These are phyloP conservation scores for Kwoniella botswanensis DNA, from an alignment of 768 basidiomycete genomes.

Conservation along the genomic window DNA sequence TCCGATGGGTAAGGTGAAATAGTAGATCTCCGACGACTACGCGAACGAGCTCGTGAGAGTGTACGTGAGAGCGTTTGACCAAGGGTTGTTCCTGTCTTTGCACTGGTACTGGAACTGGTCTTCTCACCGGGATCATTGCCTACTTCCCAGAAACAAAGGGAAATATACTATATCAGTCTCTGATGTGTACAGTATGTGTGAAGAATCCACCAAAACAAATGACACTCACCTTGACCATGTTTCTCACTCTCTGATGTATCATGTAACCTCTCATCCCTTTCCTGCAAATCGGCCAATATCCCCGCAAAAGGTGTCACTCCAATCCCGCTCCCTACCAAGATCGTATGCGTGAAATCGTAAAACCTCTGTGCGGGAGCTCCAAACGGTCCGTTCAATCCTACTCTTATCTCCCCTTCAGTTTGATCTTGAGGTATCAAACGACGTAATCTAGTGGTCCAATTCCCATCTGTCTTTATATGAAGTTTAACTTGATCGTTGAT, in stretches of 20 bases:
- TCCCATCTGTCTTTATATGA: conserved; percentile 41
- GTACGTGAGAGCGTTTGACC: conserved; percentile 21
- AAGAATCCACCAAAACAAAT: no score
- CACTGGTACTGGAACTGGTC: background rate
- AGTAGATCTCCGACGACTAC: background rate
- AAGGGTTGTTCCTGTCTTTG: background rate
- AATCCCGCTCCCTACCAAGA: conserved; percentile 35
- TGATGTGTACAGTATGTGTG: no score
- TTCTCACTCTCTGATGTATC: conserved; percentile 13
- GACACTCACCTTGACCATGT: background rate
- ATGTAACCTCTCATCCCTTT: conserved; percentile 22
- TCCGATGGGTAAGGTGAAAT: conserved; percentile 19
- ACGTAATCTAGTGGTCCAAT: conserved; percentile 24
- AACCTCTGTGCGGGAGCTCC: conserved; percentile 39
- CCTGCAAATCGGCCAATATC: conserved; percentile 37
- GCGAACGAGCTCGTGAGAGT: conserved; percentile 1
- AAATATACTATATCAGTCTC: no score
- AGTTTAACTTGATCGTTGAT: conserved; percentile 18
- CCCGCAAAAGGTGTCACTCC: conserved; percentile 41
- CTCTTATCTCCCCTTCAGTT: conserved; percentile 14
- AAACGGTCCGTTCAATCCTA: conserved; percentile 38
- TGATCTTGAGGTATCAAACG: background rate
- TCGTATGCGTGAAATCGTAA: conserved; percentile 38
- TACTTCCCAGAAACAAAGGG: no score
- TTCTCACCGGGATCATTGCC: background rate